Percentiles rank a stretch among this genome's conserved stretches.
phyloP scores from a whole-genome alignment of 1,284 basidiomycete species.

The Mycosarcoma maydis region DNA sequence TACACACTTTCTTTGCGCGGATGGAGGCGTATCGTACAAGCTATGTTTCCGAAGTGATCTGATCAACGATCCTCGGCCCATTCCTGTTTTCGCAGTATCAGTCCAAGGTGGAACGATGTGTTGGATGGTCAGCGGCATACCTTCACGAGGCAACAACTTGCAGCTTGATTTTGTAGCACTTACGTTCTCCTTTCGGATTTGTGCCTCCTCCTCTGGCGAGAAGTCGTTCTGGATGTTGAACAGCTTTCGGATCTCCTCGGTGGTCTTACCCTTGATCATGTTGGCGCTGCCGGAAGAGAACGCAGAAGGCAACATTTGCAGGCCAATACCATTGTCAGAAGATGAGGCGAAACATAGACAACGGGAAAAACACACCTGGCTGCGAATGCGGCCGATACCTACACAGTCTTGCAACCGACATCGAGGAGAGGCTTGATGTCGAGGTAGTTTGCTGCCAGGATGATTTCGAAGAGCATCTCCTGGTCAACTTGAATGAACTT shows the following conservation, averaged over 20 bases:
- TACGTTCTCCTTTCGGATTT: conserved; percentile 99
- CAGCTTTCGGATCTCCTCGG: conserved; percentile 92
- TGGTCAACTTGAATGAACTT: conserved; percentile 95
- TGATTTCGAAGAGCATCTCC: conserved; percentile 98
- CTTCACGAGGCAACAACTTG: no score
- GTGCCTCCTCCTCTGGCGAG: conserved; percentile 98
- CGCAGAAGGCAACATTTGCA: neutral
- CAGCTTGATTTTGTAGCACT: conserved; percentile 15
- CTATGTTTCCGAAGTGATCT: neutral
- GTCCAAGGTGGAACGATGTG: neutral
- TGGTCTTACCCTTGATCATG: conserved; percentile 99
- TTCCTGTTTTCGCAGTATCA: conserved; percentile 40
- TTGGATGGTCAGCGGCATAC: neutral
- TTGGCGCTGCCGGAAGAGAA: conserved; percentile 74
- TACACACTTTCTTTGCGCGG: neutral
- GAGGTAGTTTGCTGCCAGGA: conserved; percentile 98
- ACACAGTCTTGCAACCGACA: conserved; percentile 98
- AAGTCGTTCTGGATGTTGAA: conserved; percentile 86
- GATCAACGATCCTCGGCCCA: conserved; percentile 65
- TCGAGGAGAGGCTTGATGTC: conserved; percentile 99
- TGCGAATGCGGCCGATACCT: conserved; percentile 19
- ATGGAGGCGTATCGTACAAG: conserved; percentile 3
- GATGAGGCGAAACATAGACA: neutral
- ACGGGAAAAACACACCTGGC: no score
- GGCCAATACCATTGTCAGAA: neutral